Evolutionary conservation across 106 monocot genomes (phyloP).

Genomic region (Triglochin maritima): DNA sequence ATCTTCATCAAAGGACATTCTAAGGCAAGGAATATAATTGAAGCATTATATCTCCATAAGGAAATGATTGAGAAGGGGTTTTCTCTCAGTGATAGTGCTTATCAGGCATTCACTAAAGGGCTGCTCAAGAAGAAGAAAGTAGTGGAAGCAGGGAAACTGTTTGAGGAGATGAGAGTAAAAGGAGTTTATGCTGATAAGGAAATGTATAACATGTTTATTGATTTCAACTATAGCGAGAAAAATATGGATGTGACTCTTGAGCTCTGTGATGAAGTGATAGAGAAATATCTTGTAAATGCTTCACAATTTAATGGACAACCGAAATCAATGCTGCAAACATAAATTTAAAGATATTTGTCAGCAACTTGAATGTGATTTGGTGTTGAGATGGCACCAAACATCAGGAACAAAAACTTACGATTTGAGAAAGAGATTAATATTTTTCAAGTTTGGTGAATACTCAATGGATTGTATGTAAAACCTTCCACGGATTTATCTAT

Average conservation of each 20-base stretch:
- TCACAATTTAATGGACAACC: neutral
- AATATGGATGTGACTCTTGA: constrained; percentile 59
- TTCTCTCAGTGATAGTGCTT: constrained; percentile 36
- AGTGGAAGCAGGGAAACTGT: constrained; percentile 53
- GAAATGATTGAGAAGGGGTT: constrained; percentile 80
- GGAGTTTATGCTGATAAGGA: constrained; percentile 42
- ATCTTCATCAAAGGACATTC: constrained; percentile 87
- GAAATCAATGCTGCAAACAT: too few species aligned
- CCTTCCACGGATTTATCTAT: too few species aligned
- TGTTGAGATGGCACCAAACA: too few species aligned
- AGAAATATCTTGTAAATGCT: constrained; percentile 16
- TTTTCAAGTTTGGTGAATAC: too few species aligned
- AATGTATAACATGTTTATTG: constrained; percentile 59
- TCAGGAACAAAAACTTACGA: too few species aligned
- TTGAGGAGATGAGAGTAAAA: constrained; percentile 67
- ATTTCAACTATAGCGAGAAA: constrained; percentile 40
- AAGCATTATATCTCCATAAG: constrained; percentile 63
- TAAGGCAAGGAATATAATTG: constrained; percentile 88
- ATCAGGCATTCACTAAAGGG: constrained; percentile 54
- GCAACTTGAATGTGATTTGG: too few species aligned
- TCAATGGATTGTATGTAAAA: too few species aligned
- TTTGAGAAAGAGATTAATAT: too few species aligned
- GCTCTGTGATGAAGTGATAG: constrained; percentile 71
- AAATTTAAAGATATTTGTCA: too few species aligned
- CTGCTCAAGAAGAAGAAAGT: constrained; percentile 59